Evolutionary conservation across 352 stramenopile genomes (phyloP).

Genomic region (Phytophthora melonis): DNA sequence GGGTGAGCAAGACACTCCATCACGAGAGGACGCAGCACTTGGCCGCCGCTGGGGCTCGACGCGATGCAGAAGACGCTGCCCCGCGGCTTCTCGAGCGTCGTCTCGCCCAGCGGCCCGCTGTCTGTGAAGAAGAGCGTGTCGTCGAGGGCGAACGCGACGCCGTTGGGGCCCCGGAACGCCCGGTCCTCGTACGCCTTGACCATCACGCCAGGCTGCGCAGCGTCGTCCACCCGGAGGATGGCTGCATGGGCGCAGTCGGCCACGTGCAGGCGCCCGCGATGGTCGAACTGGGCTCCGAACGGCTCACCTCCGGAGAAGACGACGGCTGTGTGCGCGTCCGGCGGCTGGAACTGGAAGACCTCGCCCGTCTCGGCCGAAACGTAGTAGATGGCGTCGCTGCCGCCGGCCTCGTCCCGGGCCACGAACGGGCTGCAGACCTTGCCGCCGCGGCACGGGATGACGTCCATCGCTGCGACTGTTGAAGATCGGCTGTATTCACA

Average conservation of each 20-base stretch:
- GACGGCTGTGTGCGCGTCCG: slow-evolving; percentile 58
- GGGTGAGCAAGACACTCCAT: slow-evolving; percentile 86
- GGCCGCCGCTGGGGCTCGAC: slow-evolving; percentile 67
- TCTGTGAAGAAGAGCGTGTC: slow-evolving; percentile 88
- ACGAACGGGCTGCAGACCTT: slow-evolving; percentile 86
- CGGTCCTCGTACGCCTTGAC: slow-evolving; percentile 89
- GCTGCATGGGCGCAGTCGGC: slow-evolving; percentile 79
- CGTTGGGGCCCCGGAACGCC: slow-evolving; percentile 74
- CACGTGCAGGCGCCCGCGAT: slow-evolving; percentile 64
- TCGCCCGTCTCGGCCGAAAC: slow-evolving; percentile 79
- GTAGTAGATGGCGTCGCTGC: slow-evolving; percentile 62
- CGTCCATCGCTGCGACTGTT: slow-evolving; percentile 27
- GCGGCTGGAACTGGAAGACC: slow-evolving; percentile 58
- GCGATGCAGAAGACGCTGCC: slow-evolving; percentile 86
- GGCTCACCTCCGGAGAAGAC: slow-evolving; percentile 79
- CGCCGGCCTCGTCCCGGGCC: neutral
- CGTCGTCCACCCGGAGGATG: slow-evolving; percentile 73
- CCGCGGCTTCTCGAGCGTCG: slow-evolving; percentile 78
- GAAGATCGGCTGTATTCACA: slow-evolving; percentile 29
- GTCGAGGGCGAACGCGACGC: slow-evolving; percentile 65
- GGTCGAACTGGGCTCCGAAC: slow-evolving; percentile 73
- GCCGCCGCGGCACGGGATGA: slow-evolving; percentile 65
- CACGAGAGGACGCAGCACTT: slow-evolving; percentile 76
- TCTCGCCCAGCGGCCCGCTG: slow-evolving; percentile 85
- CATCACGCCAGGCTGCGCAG: slow-evolving; percentile 70